Base-by-base conservation (phyloP, 495 filamentous ascomycete genomes). In the Penicillium odoratum region DNA sequence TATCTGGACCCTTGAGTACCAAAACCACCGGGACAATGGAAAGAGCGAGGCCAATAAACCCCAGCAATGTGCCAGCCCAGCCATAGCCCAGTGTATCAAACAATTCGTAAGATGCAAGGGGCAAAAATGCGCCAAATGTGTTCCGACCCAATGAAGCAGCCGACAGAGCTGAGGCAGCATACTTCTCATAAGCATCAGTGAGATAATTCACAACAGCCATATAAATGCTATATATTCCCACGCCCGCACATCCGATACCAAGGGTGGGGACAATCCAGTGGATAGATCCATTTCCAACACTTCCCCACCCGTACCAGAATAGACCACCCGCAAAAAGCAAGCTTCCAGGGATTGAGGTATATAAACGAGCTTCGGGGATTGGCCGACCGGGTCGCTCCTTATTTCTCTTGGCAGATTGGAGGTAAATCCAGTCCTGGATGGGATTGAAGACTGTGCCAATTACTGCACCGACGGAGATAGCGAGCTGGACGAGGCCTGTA, bases 131-230 rank as follows among this genome's bases (percentile, higher is more conserved):
- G 16, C 67, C 70, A 53, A 73, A 75, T 8, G 68, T 36, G 28
- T 73, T 77, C 10, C 72, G 57, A 0, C 74, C 76, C 40, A 74
- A 78, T 8, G 75, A 81, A 7, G 82, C 75, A 4, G 85, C 88
- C 0, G 88, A 87, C 68, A 86, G 79, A 1, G 85, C 88, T 15
- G 73, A 80, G 2, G 88, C 88, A 0, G 88, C 84, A 63, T 83
- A 89, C 46, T 86, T 77, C 54, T 85, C 80, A 68, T 91, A 91
- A 0, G 86, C 85, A 65, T 91, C 88, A 11, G 83, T 83, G 29
- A 91, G 68, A 62, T 91, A 92, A 68, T 91, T 92, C 25, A 90
- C 43, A 26, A 58, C 33, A 0, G 81, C 78, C 47, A 83, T 78
- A 63, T 85, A 88, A 7, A 87, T 46, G 43, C 43, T 46, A 46